Conservation (phyloP, 345 rosid species). For the Brassica carinata region DNA sequence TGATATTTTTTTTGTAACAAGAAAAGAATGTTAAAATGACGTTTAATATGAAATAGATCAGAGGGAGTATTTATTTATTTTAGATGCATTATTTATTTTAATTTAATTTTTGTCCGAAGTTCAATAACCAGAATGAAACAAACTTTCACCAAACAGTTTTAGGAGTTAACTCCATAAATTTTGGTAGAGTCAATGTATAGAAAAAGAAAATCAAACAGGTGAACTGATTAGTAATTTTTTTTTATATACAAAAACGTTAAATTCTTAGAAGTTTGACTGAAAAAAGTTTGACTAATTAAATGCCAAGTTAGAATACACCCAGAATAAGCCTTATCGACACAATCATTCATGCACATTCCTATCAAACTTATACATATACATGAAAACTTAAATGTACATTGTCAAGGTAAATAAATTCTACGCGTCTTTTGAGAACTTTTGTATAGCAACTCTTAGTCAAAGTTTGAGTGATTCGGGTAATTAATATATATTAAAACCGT, state of each 20-base stretch:
- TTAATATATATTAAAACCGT: background rate
- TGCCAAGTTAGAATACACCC: background rate
- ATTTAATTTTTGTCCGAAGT: background rate
- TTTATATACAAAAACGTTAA: background rate
- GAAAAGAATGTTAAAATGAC: too few relatives aligned
- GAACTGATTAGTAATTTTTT: background rate
- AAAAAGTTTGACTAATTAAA: background rate
- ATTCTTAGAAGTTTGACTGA: background rate
- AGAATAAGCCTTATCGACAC: background rate
- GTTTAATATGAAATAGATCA: too few relatives aligned
- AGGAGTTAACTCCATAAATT: background rate
- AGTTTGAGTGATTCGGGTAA: background rate
- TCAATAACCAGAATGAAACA: background rate
- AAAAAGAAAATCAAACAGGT: background rate
- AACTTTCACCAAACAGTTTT: background rate
- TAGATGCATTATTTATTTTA: background rate
- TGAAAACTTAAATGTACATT: background rate
- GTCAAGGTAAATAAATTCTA: background rate
- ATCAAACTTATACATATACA: background rate
- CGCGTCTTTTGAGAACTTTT: background rate
- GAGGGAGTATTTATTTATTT: background rate
- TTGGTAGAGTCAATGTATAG: background rate
- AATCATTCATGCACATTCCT: background rate
- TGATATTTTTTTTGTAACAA: too few relatives aligned
- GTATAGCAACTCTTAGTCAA: constrained; percentile 2